Base-by-base conservation (phyloP, 2,329 filamentous ascomycete genomes). In the Paramyrothecium roridum region DNA sequence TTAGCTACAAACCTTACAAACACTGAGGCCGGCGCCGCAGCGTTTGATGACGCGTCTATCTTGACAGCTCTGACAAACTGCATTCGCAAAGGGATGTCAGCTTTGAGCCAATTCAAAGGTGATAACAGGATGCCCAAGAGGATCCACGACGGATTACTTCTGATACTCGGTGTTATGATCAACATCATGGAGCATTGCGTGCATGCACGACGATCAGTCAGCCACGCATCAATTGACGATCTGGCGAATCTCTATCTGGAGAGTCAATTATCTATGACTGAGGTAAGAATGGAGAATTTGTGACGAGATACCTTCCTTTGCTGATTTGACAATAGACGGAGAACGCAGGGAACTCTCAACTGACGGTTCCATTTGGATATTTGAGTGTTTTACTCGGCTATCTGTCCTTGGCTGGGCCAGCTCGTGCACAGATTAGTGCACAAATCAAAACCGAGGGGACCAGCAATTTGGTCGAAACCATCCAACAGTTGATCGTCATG, bases 1-100 rank as follows among this genome's bases (percentile, higher is more conserved):
- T 80, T 97, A 3, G 87, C 90, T 37, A 81, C 96, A 59, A 96
- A 96, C 64, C 80, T 93, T 51, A 95, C 92, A 10, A 96, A 96
- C 74, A 90, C 91, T 62, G 89, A 90, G 58, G 73, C 82, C 16
- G 85, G 90, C 13, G 91, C 90, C 45, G 80, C 84, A 30, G 76
- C 83, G 3, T 91, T 96, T 63, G 81, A 88, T 30, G 77, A 83
- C n/a, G 78, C 79, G 52, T 76, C 77, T 10, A 73, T 88, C 11
- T 76, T 86, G 55, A 67, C 75, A 43, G 63, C 71, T 56, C 67
- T 87, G 16, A 77, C 78, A 2, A 67, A 70, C 2, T 74, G 77
- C 1, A 79, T 88, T 23, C 77, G 84, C 7, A 70, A 70, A 3
- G 78, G 79, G 2, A 83, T 87, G 57, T 65, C 69, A 7, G 67